These are phyloP conservation scores for Phyllosticta citrichinensis DNA, from an alignment of 2,329 filamentous ascomycete species.

Conservation along the genomic window DNA sequence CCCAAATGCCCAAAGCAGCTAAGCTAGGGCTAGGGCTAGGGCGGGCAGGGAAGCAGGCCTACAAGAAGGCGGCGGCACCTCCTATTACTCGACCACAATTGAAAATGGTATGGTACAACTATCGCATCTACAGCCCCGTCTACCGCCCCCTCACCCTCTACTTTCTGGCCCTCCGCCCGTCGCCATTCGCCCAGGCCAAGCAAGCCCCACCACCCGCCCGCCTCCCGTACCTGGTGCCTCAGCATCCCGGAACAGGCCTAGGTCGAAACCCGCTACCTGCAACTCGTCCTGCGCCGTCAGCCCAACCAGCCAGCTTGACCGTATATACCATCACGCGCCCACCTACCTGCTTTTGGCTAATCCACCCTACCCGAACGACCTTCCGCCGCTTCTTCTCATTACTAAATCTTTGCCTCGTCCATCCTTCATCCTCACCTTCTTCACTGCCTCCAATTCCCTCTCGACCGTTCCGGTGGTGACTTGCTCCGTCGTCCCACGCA, in stretches of 20 bases:
- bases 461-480: no score
- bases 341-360: neutral
- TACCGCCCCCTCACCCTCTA: no score
- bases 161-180: neutral
- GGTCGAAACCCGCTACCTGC: neutral
- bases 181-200: neutral
- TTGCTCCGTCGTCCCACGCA: no score
- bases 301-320: neutral
- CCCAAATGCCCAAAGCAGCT: neutral
- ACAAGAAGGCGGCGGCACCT: neutral
- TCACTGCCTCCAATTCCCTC: neutral
- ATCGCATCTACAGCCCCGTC: no score
- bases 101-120: neutral
- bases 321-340: neutral
- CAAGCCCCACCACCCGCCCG: neutral
- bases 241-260: neutral
- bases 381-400: neutral
- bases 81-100: neutral
- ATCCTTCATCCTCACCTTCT: neutral
- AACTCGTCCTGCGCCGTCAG: neutral
- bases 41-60: neutral
- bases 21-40: no score
- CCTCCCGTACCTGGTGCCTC: no score
- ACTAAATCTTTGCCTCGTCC: neutral
- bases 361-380: neutral